Base-by-base conservation (phyloP, 139 green algal genomes). In the Chlorella sp. region DNA sequence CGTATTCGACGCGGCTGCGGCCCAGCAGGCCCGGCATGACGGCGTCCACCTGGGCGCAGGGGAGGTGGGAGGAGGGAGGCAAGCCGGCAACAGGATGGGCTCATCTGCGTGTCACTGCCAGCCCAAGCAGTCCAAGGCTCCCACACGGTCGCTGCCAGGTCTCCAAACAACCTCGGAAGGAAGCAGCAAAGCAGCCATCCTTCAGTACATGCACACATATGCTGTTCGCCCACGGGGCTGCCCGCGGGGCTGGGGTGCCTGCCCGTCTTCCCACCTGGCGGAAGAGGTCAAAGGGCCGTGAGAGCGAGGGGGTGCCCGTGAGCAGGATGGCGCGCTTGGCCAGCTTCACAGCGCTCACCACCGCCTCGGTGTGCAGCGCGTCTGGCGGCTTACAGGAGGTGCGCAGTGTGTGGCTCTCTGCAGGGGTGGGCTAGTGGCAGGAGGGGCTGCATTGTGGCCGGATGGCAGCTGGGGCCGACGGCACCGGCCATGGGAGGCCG, bases 221-320 rank as follows among this genome's bases (percentile, higher is more conserved):
- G 12, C 40, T 64, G 22, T 32, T 9, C 4, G 32, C 71, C 11
- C 32, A 40, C 48, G 48, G 5, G 48, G 48, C 48, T 16, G 32
- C 71, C 11, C 32, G 22, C 48, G 48, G 5, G 48, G 48, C 48
- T 16, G n/a, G 48, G 48, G 48, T 57, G 48, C 48, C 48, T 9
- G 48, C 48, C 48, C 48, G 48, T 5, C 48, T 57, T 57, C 48
- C n/a, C 22, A 96, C 92, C 95, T 98, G 96, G 3, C 92, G 84
- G 92, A 92, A 98, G 42, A 99, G 93, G 92, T 99, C 97, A 89
- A 96, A 99, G 12, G 97, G 97, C 28, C 94, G 91, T 30, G 79
- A 94, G 53, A 99, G 94, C 48, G 93, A 97, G 26, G 98, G 98
- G 3, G 97, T 99, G 34, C 98, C 98, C 1, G 93, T 95, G 71